phyloP scores from a whole-genome alignment of 2,329 filamentous ascomycete genomes.

The Dissoconium aciculare region DNA sequence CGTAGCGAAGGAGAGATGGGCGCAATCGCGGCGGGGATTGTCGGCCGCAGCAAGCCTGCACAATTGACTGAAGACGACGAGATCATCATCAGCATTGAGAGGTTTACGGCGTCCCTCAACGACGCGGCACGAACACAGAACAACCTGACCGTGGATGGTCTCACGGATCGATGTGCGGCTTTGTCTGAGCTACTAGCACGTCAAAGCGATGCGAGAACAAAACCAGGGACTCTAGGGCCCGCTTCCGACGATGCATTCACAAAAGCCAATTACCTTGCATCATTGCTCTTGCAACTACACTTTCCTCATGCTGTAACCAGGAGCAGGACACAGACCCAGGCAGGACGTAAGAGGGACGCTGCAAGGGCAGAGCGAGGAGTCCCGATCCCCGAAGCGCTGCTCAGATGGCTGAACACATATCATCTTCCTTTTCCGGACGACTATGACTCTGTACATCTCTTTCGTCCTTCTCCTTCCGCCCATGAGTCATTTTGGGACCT shows the following conservation, averaged over 20 bases:
- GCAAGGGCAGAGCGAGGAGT: slow-evolving; percentile 4
- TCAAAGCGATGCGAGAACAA: slow-evolving; percentile 15
- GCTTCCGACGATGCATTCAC: slow-evolving; percentile 44
- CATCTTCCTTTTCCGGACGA: slow-evolving; percentile 60
- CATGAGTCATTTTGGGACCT: slow-evolving; percentile 75
- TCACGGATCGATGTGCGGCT: slow-evolving; percentile 15
- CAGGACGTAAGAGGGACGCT: slow-evolving; percentile 25
- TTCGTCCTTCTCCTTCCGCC: slow-evolving; percentile 57
- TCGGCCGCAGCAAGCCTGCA: slow-evolving; percentile 38
- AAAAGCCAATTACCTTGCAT: slow-evolving; percentile 67
- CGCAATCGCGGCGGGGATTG: slow-evolving; percentile 56
- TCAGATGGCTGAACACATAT: slow-evolving; percentile 66
- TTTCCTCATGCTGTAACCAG: slow-evolving; percentile 41
- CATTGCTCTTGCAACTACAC: slow-evolving; percentile 62
- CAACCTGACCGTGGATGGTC: slow-evolving; percentile 5
- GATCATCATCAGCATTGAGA: slow-evolving; percentile 62
- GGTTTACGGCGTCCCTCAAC: slow-evolving; percentile 38
- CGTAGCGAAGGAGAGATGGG: slow-evolving; percentile 47
- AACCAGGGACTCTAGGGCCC: slow-evolving; percentile 22
- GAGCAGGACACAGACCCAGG: slow-evolving; percentile 3
- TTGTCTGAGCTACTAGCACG: slow-evolving; percentile 19
- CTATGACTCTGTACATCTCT: slow-evolving; percentile 46
- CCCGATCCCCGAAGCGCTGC: slow-evolving; percentile 55
- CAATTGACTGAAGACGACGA: slow-evolving; percentile 53
- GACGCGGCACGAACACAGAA: slow-evolving; percentile 21